Percentiles rank a stretch among this genome's conserved stretches.
Conservation (phyloP, 768 basidiomycete species). For the Mycena sanguinolenta region DNA sequence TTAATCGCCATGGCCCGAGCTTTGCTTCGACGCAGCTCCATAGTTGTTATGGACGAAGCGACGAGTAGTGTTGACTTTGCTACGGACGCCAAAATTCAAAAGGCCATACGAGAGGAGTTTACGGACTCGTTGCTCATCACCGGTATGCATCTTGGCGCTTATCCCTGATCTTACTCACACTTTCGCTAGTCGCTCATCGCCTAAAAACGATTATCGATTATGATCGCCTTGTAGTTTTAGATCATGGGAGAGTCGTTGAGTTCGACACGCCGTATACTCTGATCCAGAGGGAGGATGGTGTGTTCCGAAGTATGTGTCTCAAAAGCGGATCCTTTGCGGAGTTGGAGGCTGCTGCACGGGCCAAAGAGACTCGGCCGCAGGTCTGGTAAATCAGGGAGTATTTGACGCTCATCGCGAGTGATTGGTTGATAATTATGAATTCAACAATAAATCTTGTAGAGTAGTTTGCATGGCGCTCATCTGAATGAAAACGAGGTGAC, state of each 20-base stretch:
- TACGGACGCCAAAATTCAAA: slow-evolving; percentile 91
- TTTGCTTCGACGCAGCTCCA: slow-evolving; percentile 75
- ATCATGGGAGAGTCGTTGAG: slow-evolving; percentile 58
- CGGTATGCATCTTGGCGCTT: background rate
- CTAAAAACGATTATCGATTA: slow-evolving; percentile 64
- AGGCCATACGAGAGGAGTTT: slow-evolving; percentile 89
- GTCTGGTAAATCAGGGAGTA: background rate
- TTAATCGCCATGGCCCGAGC: slow-evolving; percentile 89
- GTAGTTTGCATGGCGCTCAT: too few relatives aligned
- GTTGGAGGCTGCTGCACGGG: slow-evolving; percentile 17
- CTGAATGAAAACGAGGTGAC: too few relatives aligned
- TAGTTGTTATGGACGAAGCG: slow-evolving; percentile 88
- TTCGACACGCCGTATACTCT: slow-evolving; percentile 61
- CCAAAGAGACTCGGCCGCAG: background rate
- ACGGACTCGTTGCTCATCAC: slow-evolving; percentile 79
- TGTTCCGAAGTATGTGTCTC: slow-evolving; percentile 30
- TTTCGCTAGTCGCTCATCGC: slow-evolving; percentile 42
- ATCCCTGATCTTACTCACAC: too few relatives aligned
- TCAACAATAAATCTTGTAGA: too few relatives aligned
- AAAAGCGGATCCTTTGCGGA: slow-evolving; percentile 25
- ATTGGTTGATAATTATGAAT: too few relatives aligned
- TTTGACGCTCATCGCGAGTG: too few relatives aligned
- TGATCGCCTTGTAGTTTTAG: slow-evolving; percentile 68
- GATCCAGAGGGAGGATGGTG: slow-evolving; percentile 22
- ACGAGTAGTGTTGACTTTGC: slow-evolving; percentile 55